A percentile compares a stretch with the other conserved stretches of the same genome.
Evolutionary conservation across 2,329 filamentous ascomycete genomes (phyloP).

Genomic region (Aspergillus candidus): DNA sequence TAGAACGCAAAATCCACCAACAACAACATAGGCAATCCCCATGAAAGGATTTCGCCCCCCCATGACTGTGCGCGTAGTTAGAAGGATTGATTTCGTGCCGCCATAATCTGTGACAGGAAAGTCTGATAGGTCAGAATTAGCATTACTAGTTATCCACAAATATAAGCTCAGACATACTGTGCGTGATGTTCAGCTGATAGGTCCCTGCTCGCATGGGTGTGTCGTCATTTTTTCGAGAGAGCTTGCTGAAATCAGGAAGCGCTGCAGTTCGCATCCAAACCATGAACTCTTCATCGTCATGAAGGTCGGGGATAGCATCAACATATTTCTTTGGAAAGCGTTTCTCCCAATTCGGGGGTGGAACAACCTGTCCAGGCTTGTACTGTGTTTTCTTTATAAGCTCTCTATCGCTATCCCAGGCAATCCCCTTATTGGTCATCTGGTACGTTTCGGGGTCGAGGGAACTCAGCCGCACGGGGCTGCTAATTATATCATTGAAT

Average conservation of each 20-base stretch:
- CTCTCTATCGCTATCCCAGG: conserved; percentile 76
- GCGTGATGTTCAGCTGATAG: conserved; percentile 70
- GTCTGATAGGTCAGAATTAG: conserved; percentile 45
- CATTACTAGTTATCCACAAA: conserved; percentile 9
- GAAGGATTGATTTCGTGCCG: conserved; percentile 82
- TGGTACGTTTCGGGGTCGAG: conserved; percentile 57
- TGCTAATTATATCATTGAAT: conserved; percentile 86
- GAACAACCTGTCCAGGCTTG: conserved; percentile 58
- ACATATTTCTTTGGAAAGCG: conserved; percentile 68
- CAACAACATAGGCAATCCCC: conserved; percentile 90
- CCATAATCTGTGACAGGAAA: conserved; percentile 74
- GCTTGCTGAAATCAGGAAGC: conserved; percentile 88
- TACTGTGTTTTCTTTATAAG: conserved; percentile 70
- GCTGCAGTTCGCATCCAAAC: conserved; percentile 99
- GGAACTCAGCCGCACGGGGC: conserved; percentile 52
- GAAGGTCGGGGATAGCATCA: conserved; percentile 62
- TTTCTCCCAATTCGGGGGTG: conserved; percentile 78
- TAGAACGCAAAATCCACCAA: conserved; percentile 86
- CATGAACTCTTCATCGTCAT: conserved; percentile 77
- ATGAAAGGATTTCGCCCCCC: conserved; percentile 93
- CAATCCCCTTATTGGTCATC: conserved; percentile 74
- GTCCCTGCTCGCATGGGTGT: conserved; percentile 60
- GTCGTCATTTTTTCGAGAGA: conserved; percentile 75
- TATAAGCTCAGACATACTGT: conserved; percentile 56
- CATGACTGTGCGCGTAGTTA: conserved; percentile 86